A percentile compares a stretch with the other conserved stretches of the same genome.
Conservation (phyloP, 257 asterid species). For the Voacanga thouarsii region DNA sequence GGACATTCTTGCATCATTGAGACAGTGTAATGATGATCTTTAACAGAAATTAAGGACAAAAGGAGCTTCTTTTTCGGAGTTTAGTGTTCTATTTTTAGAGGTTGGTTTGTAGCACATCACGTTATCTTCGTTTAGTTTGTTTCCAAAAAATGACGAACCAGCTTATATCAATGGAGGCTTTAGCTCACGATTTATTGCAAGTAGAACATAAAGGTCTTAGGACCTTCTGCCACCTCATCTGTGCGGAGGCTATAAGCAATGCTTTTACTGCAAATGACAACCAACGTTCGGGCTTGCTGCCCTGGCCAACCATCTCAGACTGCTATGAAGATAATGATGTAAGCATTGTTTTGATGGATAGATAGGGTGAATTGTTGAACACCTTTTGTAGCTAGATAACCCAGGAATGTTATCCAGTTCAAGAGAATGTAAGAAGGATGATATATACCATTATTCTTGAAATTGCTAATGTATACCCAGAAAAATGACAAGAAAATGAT, state of each 20-base stretch:
- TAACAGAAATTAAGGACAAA: conserved; percentile 31
- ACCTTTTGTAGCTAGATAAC: not conserved
- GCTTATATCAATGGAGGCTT: conserved; percentile 20
- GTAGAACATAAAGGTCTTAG: not conserved
- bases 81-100: conserved; percentile 38
- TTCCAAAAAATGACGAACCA: conserved; percentile 28
- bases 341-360: not conserved
- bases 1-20: conserved; percentile 22
- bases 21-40: conserved; percentile 11
- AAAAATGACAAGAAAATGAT: too few relatives aligned
- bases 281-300: not conserved
- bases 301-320: not conserved
- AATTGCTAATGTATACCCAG: too few relatives aligned
- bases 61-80: conserved; percentile 17
- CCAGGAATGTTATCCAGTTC: too few relatives aligned
- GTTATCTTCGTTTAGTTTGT: conserved; percentile 31
- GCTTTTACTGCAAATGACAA: not conserved
- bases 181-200: conserved; percentile 27
- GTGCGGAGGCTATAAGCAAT: not conserved
- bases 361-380: not conserved
- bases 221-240: not conserved
- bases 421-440: not conserved
- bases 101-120: conserved; percentile 33
- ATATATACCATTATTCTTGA: not conserved
- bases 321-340: not conserved